phyloP scores from a whole-genome alignment of 2,329 filamentous ascomycete genomes.

The Fusarium buharicum region DNA sequence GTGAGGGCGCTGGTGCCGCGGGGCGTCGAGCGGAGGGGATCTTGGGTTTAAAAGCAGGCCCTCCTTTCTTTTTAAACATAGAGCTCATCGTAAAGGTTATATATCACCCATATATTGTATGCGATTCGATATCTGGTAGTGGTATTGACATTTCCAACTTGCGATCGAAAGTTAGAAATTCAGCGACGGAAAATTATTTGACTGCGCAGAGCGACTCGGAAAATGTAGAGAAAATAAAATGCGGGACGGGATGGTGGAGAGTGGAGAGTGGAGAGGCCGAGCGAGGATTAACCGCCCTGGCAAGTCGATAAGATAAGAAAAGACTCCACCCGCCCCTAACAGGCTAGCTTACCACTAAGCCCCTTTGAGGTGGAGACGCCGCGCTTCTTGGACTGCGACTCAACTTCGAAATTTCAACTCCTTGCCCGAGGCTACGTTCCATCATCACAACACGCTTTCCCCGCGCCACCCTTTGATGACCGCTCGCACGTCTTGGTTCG shows the following conservation, averaged over 20 bases:
- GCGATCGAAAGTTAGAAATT: conserved; percentile 10
- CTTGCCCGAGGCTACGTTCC: conserved; percentile 50
- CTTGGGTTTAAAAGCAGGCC: conserved; percentile 76
- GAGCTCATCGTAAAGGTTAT: conserved; percentile 64
- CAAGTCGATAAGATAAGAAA: conserved; percentile 48
- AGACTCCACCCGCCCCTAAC: conserved; percentile 34
- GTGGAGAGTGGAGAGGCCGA: conserved; percentile 28
- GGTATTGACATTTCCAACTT: conserved; percentile 34
- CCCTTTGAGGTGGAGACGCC: conserved; percentile 49
- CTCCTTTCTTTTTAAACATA: conserved; percentile 74
- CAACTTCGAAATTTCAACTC: conserved; percentile 60
- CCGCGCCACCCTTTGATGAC: conserved; percentile 52
- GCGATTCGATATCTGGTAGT: conserved; percentile 15
- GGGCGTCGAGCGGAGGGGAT: conserved; percentile 65
- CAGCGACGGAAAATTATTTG: conserved; percentile 35
- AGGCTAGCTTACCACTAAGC: conserved; percentile 51
- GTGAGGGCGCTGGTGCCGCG: conserved; percentile 52
- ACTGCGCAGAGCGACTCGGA: conserved; percentile 28
- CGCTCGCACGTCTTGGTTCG: conserved; percentile 47
- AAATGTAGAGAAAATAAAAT: conserved; percentile 49
- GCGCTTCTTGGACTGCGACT: conserved; percentile 53
- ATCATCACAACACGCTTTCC: conserved; percentile 49
- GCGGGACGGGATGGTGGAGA: too few species aligned
- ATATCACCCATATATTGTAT: conserved; percentile 24
- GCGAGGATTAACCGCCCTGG: conserved; percentile 51